Percentiles rank a stretch among this genome's conserved stretches.
These are phyloP conservation scores for Cephaloascus fragrans DNA, from an alignment of 805 yeast species.

Conservation along the genomic window DNA sequence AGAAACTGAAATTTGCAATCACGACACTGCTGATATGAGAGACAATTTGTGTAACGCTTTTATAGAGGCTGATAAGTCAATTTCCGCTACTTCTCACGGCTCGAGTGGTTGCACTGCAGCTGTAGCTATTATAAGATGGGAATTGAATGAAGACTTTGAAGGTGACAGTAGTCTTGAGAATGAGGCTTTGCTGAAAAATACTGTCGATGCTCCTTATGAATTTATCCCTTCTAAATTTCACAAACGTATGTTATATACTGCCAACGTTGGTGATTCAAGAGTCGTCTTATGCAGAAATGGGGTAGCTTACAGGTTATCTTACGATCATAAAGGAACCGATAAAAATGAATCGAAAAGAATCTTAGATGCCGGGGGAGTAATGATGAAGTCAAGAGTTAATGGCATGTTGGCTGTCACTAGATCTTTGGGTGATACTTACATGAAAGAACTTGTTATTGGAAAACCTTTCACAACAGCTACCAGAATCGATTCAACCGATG, in stretches of 20 bases:
- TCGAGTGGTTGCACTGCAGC: constrained; percentile 94
- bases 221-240: constrained; percentile 39
- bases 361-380: constrained; percentile 71
- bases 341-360: constrained; percentile 67
- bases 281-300: constrained; percentile 72
- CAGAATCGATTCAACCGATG: constrained; percentile 55
- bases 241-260: constrained; percentile 76
- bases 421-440: constrained; percentile 87
- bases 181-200: constrained; percentile 5
- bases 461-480: constrained; percentile 89
- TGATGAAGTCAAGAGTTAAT: constrained; percentile 85
- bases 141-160: constrained; percentile 23
- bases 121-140: constrained; percentile 87
- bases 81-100: constrained; percentile 51
- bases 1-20: constrained; percentile 42
- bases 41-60: constrained; percentile 63
- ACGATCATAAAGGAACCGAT: constrained; percentile 92
- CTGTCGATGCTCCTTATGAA: constrained; percentile 25
- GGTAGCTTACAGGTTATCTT: constrained; percentile 67
- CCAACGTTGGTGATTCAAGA: constrained; percentile 92
- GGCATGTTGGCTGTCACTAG: constrained; percentile 94
- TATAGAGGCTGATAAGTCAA: constrained; percentile 61
- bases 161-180: constrained; percentile 6
- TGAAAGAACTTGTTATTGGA: constrained; percentile 83
- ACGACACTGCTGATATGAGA: constrained; percentile 46